Conservation (phyloP, 1,284 basidiomycete species). For the Cutaneotrichosporon sp. region DNA sequence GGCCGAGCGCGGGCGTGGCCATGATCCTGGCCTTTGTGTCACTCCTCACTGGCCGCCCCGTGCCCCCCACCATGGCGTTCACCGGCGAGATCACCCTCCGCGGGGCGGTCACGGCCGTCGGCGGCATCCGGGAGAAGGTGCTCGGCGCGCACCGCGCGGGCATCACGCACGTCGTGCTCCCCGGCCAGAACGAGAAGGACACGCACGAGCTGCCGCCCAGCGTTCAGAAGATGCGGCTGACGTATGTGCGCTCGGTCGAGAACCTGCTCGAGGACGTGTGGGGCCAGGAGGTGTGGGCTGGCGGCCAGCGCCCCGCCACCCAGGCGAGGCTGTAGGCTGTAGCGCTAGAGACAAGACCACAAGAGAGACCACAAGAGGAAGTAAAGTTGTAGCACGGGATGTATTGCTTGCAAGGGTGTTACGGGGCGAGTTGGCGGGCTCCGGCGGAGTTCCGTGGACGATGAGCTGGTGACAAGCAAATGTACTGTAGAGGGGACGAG, state of each 20-base stretch:
- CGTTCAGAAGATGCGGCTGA: slow-evolving; percentile 82
- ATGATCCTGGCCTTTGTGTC: slow-evolving; percentile 86
- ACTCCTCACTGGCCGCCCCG: slow-evolving; percentile 74
- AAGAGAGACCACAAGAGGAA: background rate
- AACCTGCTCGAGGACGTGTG: slow-evolving; percentile 44
- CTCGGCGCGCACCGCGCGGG: slow-evolving; percentile 88
- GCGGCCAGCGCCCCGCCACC: background rate
- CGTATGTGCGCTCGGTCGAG: slow-evolving; percentile 56
- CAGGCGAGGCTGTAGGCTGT: slow-evolving; percentile 12
- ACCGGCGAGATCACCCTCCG: slow-evolving; percentile 92
- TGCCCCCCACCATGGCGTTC: slow-evolving; percentile 84
- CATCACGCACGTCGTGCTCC: slow-evolving; percentile 75
- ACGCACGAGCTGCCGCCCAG: slow-evolving; percentile 89
- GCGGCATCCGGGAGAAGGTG: slow-evolving; percentile 91
- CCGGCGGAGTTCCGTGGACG: too few relatives aligned
- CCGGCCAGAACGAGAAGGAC: slow-evolving; percentile 79
- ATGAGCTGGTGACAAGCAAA: too few relatives aligned
- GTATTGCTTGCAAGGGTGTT: too few relatives aligned
- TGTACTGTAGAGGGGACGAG: too few relatives aligned
- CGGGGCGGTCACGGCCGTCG: slow-evolving; percentile 86
- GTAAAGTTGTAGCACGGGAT: too few relatives aligned
- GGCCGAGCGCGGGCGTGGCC: slow-evolving; percentile 90
- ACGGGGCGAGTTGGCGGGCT: too few relatives aligned
- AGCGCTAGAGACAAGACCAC: background rate
- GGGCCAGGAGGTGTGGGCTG: slow-evolving; percentile 28